Conservation (phyloP, 208 protist species). For the Leishmania amazonensis region DNA sequence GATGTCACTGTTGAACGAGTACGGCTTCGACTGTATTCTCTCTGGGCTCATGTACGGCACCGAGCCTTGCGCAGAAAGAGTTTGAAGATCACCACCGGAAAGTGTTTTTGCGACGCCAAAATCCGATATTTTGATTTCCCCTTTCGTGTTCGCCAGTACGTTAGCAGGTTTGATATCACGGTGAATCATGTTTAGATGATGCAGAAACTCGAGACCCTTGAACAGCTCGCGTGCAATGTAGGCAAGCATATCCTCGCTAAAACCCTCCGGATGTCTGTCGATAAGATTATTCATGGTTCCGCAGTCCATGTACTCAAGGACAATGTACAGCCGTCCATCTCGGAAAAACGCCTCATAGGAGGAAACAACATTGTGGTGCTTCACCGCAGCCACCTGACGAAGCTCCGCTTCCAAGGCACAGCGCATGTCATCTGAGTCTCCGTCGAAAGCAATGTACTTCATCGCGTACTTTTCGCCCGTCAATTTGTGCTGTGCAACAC, state of each 20-base stretch:
- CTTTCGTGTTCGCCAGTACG: slow-evolving; percentile 95
- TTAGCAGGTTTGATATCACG: slow-evolving; percentile 98
- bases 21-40: slow-evolving; percentile 84
- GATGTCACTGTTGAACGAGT: slow-evolving; percentile 92
- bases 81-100: slow-evolving; percentile 75
- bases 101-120: slow-evolving; percentile 95
- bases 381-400: slow-evolving; percentile 79
- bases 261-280: slow-evolving; percentile 58
- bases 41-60: slow-evolving; percentile 95
- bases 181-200: slow-evolving; percentile 92
- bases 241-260: slow-evolving; percentile 81
- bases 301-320: slow-evolving; percentile 91
- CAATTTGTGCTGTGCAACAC: slow-evolving; percentile 72
- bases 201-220: slow-evolving; percentile 82
- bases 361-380: slow-evolving; percentile 88
- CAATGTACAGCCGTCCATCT: slow-evolving; percentile 86
- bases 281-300: slow-evolving; percentile 90
- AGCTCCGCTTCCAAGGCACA: slow-evolving; percentile 77
- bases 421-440: slow-evolving; percentile 74
- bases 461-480: slow-evolving; percentile 85
- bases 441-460: slow-evolving; percentile 84
- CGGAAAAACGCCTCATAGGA: slow-evolving; percentile 92
- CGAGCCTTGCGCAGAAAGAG: slow-evolving; percentile 89
- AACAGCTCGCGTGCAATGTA: slow-evolving; percentile 88
- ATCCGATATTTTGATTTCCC: slow-evolving; percentile 96